phyloP scores from a whole-genome alignment of 331 rosid species.

The Quercus lobata region DNA sequence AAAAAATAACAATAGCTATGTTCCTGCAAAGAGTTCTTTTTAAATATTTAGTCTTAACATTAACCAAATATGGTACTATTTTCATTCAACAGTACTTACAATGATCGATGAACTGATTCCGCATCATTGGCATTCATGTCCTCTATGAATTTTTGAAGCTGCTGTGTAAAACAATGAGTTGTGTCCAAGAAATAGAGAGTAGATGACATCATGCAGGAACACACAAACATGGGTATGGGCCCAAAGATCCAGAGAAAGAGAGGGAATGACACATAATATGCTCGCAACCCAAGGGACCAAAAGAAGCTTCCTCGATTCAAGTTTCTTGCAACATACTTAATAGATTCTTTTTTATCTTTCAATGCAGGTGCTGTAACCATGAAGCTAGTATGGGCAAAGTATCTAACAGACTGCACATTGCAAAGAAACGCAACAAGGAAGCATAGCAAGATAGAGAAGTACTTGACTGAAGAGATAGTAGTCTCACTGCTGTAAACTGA shows the following conservation, averaged over 20 bases:
- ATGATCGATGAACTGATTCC: constrained; percentile 24
- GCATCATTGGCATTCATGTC: constrained; percentile 14
- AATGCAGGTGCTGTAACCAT: constrained; percentile 63
- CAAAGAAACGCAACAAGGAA: constrained; percentile 86
- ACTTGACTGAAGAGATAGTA: constrained; percentile 52
- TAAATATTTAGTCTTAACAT: too few species aligned
- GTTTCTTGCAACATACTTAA: constrained; percentile 50
- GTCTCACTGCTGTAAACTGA: constrained; percentile 55
- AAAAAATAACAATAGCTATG: too few species aligned
- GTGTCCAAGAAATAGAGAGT: constrained; percentile 79
- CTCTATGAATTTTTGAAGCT: constrained; percentile 55
- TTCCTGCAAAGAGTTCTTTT: too few species aligned
- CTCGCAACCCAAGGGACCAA: constrained; percentile 83
- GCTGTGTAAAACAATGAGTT: constrained; percentile 58
- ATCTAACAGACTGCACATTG: constrained; percentile 75
- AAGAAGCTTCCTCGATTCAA: constrained; percentile 69
- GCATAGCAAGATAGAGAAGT: constrained; percentile 60
- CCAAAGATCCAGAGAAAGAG: constrained; percentile 88
- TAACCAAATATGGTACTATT: too few species aligned
- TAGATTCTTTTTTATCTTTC: constrained; percentile 35
- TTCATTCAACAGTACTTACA: constrained; percentile 1
- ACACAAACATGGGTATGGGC: constrained; percentile 76
- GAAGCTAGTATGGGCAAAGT: constrained; percentile 83
- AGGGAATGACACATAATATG: constrained; percentile 77
- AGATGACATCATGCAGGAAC: constrained; percentile 50